Evolutionary conservation across 108 stramenopile genomes (phyloP).

Genomic region (Cyclostephanos tholiformis): DNA sequence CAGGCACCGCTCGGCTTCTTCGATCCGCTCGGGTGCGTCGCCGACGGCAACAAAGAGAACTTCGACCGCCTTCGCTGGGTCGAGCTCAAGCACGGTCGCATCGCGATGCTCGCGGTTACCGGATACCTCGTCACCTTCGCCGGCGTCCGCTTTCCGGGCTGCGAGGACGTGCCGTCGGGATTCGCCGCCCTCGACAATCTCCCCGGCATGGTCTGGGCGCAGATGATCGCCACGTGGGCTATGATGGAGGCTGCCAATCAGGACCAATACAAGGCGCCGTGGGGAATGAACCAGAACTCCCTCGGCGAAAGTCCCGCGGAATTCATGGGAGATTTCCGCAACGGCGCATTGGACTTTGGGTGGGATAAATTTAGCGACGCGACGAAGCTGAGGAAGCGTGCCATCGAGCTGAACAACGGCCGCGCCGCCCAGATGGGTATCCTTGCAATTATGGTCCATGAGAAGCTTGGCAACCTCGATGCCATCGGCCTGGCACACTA

Average conservation of each 20-base stretch:
- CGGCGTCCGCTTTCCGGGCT: slow-evolving; percentile 78
- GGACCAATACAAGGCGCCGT: slow-evolving; percentile 7
- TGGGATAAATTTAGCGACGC: slow-evolving; percentile 73
- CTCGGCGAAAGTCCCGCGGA: slow-evolving; percentile 39
- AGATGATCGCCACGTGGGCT: slow-evolving; percentile 66
- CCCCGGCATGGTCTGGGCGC: slow-evolving; percentile 55
- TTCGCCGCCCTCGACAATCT: slow-evolving; percentile 51
- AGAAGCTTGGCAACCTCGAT: too few species aligned
- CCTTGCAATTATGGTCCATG: too few species aligned
- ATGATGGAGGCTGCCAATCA: slow-evolving; percentile 47
- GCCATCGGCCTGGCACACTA: too few species aligned
- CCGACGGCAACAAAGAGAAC: slow-evolving; percentile 60
- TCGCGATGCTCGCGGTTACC: slow-evolving; percentile 61
- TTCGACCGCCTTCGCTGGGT: slow-evolving; percentile 65
- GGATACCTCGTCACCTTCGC: slow-evolving; percentile 77
- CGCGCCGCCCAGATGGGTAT: too few species aligned
- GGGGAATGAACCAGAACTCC: too few species aligned
- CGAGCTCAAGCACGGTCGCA: slow-evolving; percentile 63
- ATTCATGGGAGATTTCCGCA: slow-evolving; percentile 83
- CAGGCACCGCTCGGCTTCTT: slow-evolving; percentile 64
- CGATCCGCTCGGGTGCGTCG: slow-evolving; percentile 65
- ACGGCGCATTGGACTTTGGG: slow-evolving; percentile 77
- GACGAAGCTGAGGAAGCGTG: slow-evolving; percentile 74
- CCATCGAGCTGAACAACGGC: too few species aligned
- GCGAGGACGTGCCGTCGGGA: slow-evolving; percentile 70